These are phyloP conservation scores for Brassica carinata DNA, from an alignment of 345 rosid species.

Conservation along the genomic window DNA sequence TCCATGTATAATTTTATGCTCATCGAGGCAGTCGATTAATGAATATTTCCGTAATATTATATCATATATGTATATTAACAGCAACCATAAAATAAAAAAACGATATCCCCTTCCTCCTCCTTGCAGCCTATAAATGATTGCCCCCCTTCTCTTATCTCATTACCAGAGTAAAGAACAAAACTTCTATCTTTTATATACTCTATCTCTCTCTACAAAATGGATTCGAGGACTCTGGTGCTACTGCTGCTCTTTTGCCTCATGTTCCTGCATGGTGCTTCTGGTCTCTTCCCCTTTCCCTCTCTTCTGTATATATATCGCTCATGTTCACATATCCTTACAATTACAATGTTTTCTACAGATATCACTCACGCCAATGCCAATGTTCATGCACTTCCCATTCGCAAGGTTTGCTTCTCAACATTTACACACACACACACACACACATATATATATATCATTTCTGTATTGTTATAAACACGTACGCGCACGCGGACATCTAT, in stretches of 20 bases:
- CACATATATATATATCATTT: neutral
- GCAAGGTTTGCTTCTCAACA: constrained; percentile 42
- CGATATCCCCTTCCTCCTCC: neutral
- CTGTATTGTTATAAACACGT: neutral
- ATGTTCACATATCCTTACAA: neutral
- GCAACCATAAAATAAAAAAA: neutral
- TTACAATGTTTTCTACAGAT: constrained; percentile 21
- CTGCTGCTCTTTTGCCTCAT: constrained; percentile 43
- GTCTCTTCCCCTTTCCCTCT: constrained; percentile 22
- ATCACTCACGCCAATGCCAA: constrained; percentile 28
- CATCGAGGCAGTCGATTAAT: neutral
- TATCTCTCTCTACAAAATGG: constrained; percentile 19
- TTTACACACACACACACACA: neutral
- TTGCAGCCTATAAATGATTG: constrained; percentile 20
- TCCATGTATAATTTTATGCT: too few species aligned
- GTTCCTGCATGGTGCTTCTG: constrained; percentile 45
- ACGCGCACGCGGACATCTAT: neutral
- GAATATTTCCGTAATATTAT: neutral
- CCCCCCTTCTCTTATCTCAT: neutral
- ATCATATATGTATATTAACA: neutral
- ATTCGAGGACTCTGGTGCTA: constrained; percentile 23
- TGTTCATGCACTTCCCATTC: constrained; percentile 22
- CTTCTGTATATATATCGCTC: neutral
- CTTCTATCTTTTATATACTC: neutral
- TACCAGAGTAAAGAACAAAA: constrained; percentile 6